Percentiles rank a stretch among this genome's conserved stretches.
Evolutionary conservation across 495 filamentous ascomycete species (phyloP).

Genomic region (Tuber aestivum): DNA sequence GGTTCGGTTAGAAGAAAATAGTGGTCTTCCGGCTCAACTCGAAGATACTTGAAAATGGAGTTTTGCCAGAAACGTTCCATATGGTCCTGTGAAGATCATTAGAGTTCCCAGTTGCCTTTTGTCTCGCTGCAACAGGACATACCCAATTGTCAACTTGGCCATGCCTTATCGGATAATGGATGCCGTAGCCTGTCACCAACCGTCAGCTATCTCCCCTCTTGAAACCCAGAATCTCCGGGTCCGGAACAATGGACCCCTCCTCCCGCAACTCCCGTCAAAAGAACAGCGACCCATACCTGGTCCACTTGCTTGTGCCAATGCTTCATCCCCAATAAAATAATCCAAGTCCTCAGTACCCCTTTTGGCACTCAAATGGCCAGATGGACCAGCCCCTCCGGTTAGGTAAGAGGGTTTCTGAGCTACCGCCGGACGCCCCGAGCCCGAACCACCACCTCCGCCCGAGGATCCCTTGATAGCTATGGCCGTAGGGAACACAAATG

Average conservation of each 20-base stretch:
- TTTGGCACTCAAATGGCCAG: conserved; percentile 78
- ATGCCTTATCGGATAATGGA: conserved; percentile 95
- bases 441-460: conserved; percentile 60
- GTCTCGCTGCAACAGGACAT: conserved; percentile 12
- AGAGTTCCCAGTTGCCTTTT: conserved; percentile 37
- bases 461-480: conserved; percentile 87
- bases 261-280: not conserved
- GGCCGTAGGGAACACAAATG: conserved; percentile 97
- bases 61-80: conserved; percentile 99
- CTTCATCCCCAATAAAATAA: conserved; percentile 98
- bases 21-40: conserved; percentile 97
- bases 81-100: conserved; percentile 59
- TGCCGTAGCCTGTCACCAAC: conserved; percentile 63
- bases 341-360: conserved; percentile 95
- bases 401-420: conserved; percentile 92
- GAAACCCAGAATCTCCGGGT: not conserved
- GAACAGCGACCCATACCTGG: conserved; percentile 55
- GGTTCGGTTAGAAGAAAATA: conserved; percentile 97
- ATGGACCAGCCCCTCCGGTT: conserved; percentile 76
- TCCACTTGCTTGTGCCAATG: conserved; percentile 71
- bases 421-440: conserved; percentile 79
- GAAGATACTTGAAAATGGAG: conserved; percentile 98
- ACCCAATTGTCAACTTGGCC: conserved; percentile 99
- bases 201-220: not conserved
- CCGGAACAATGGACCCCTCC: not conserved